Conservation (phyloP, 2,329 filamentous ascomycete genomes). For the Incumbomyces lentus region DNA sequence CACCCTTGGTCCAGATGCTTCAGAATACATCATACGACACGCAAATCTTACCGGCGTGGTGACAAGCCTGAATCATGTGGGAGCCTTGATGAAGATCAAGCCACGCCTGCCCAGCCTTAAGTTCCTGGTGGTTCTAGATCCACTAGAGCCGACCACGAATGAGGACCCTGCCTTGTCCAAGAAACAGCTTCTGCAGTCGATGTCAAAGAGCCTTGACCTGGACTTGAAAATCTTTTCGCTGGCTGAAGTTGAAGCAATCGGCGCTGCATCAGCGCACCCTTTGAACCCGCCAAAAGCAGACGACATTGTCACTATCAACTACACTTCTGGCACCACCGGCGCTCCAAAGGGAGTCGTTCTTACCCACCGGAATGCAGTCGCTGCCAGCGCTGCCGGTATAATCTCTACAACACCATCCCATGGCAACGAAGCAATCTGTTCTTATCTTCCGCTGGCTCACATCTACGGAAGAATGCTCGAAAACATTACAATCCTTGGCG, state of each 20-base stretch:
- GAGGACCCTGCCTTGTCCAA: slow-evolving; percentile 72
- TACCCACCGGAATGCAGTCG: slow-evolving; percentile 70
- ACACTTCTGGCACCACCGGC: slow-evolving; percentile 56
- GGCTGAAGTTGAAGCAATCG: slow-evolving; percentile 69
- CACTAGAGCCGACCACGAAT: slow-evolving; percentile 57
- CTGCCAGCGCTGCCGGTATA: slow-evolving; percentile 48
- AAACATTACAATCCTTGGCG: slow-evolving; percentile 60
- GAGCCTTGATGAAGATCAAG: slow-evolving; percentile 68
- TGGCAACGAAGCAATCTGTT: slow-evolving; percentile 58
- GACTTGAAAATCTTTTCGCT: slow-evolving; percentile 74
- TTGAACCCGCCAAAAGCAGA: slow-evolving; percentile 61
- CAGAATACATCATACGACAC: slow-evolving; percentile 94
- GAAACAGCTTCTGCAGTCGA: slow-evolving; percentile 60
- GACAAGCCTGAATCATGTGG: slow-evolving; percentile 70
- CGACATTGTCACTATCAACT: slow-evolving; percentile 68
- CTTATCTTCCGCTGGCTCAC: slow-evolving; percentile 87
- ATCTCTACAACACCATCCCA: slow-evolving; percentile 44
- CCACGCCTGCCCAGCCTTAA: slow-evolving; percentile 71
- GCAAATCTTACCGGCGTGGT: slow-evolving; percentile 64
- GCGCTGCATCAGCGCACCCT: slow-evolving; percentile 57
- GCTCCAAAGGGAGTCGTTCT: slow-evolving; percentile 57
- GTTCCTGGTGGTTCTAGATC: slow-evolving; percentile 77
- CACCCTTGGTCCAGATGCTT: slow-evolving; percentile 80
- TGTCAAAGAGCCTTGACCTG: slow-evolving; percentile 53
- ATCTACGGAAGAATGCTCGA: slow-evolving; percentile 85